Evolutionary conservation across 2,329 filamentous ascomycete species (phyloP).

Genomic region (Aspergillus carbonarius): DNA sequence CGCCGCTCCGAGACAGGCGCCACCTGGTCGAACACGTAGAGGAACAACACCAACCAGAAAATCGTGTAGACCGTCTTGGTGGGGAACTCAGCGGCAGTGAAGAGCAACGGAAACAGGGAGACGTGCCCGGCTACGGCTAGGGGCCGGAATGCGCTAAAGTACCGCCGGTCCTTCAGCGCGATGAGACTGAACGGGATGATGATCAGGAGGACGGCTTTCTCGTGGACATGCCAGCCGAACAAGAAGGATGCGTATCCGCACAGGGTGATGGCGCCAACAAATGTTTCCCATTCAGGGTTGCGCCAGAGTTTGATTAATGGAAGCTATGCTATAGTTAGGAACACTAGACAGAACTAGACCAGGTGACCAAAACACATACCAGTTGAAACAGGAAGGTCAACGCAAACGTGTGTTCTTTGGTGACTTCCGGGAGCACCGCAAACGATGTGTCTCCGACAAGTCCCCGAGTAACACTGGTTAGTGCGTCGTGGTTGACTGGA

Average conservation of each 20-base stretch:
- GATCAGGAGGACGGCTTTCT: constrained; percentile 92
- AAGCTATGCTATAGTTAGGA: constrained; percentile 44
- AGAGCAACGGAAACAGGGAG: constrained; percentile 89
- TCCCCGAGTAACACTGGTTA: constrained; percentile 87
- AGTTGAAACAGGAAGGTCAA: constrained; percentile 81
- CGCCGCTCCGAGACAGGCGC: constrained; percentile 77
- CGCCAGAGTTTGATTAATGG: constrained; percentile 80
- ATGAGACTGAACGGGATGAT: constrained; percentile 94
- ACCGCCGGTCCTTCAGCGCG: constrained; percentile 82
- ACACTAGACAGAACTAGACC: constrained; percentile 5
- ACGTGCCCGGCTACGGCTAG: constrained; percentile 92
- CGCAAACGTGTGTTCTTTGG: constrained; percentile 74
- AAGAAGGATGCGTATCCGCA: constrained; percentile 96
- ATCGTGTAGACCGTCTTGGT: constrained; percentile 93
- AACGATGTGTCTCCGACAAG: constrained; percentile 93
- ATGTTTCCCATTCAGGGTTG: constrained; percentile 80
- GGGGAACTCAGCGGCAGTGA: constrained; percentile 88
- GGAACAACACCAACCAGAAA: constrained; percentile 83
- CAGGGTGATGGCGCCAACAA: constrained; percentile 83
- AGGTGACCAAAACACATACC: constrained; percentile 39
- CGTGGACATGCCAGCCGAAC: constrained; percentile 98
- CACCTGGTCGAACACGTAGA: constrained; percentile 81
- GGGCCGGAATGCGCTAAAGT: constrained; percentile 87
- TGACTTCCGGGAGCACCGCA: constrained; percentile 85
- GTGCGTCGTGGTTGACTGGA: constrained; percentile 67